phyloP scores from a whole-genome alignment of 1,284 basidiomycete genomes.

The Fomitopsis palustris region DNA sequence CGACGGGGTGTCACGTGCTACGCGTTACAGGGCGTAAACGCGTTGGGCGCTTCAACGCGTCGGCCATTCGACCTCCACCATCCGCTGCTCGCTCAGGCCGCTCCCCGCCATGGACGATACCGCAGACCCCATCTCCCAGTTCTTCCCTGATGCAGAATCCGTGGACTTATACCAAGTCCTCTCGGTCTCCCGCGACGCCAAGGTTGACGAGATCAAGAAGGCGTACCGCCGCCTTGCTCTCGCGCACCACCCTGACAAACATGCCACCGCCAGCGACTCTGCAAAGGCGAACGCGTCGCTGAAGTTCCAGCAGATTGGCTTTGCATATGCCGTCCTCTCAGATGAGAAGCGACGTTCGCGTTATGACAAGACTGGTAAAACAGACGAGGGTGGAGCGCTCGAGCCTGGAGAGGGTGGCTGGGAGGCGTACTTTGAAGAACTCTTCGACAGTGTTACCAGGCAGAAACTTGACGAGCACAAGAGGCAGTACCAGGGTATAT shows the following conservation, averaged over 20 bases:
- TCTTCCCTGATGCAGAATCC: slow-evolving; percentile 69
- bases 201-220: slow-evolving; percentile 69
- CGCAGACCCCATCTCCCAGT: slow-evolving; percentile 71
- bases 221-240: slow-evolving; percentile 86
- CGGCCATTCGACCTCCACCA: neutral
- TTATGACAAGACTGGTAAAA: slow-evolving; percentile 83
- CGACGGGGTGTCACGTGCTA: neutral
- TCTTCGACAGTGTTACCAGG: slow-evolving; percentile 85
- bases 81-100: neutral
- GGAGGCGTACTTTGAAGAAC: slow-evolving; percentile 88
- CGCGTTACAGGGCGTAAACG: slow-evolving; percentile 14
- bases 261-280: slow-evolving; percentile 56
- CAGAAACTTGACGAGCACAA: slow-evolving; percentile 88
- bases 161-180: slow-evolving; percentile 80
- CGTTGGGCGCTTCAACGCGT: slow-evolving; percentile 12
- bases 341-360: slow-evolving; percentile 72
- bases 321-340: slow-evolving; percentile 83
- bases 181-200: slow-evolving; percentile 49
- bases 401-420: slow-evolving; percentile 82
- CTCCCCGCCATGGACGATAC: slow-evolving; percentile 41
- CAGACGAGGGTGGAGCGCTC: slow-evolving; percentile 74
- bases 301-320: slow-evolving; percentile 88
- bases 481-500: slow-evolving; percentile 83
- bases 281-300: slow-evolving; percentile 61
- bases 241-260: slow-evolving; percentile 86